Conservation (phyloP, 2,329 filamentous ascomycete genomes). For the Talaromyces funiculosus region DNA sequence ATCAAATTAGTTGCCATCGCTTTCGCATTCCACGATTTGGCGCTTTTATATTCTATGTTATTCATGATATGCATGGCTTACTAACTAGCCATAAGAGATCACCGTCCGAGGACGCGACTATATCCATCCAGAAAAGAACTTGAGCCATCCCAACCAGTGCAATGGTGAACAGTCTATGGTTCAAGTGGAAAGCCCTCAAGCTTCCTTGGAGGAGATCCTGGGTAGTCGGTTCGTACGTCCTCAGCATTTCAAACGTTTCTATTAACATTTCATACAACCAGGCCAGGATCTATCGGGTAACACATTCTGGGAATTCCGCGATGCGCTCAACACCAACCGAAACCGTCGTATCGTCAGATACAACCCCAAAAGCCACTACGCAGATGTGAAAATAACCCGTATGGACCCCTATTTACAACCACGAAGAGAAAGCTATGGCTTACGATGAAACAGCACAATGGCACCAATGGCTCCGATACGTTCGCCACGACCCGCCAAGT, state of each 20-base stretch:
- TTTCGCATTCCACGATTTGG: neutral
- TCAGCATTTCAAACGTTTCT: neutral
- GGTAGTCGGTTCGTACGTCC: conserved; percentile 46
- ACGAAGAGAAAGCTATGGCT: neutral
- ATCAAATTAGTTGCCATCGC: neutral
- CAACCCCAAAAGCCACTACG: conserved; percentile 47
- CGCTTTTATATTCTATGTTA: neutral
- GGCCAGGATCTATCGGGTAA: conserved; percentile 59
- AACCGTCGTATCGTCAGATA: conserved; percentile 56
- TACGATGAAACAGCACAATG: conserved; percentile 49
- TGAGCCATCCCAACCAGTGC: conserved; percentile 2
- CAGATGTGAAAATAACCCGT: conserved; percentile 58
- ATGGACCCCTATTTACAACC: conserved; percentile 19
- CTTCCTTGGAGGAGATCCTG: conserved; percentile 58
- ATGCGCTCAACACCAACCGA: conserved; percentile 49
- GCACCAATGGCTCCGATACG: conserved; percentile 64
- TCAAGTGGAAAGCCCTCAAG: conserved; percentile 56
- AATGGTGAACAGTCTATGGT: conserved; percentile 50
- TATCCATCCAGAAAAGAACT: neutral
- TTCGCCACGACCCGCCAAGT: conserved; percentile 51
- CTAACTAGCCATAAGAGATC: neutral
- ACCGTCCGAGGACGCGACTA: neutral
- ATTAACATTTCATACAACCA: conserved; percentile 22
- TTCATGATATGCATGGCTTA: neutral
- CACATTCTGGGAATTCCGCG: conserved; percentile 63